Conservation (phyloP, 2,329 filamentous ascomycete species). For the Aphanocladium album region DNA sequence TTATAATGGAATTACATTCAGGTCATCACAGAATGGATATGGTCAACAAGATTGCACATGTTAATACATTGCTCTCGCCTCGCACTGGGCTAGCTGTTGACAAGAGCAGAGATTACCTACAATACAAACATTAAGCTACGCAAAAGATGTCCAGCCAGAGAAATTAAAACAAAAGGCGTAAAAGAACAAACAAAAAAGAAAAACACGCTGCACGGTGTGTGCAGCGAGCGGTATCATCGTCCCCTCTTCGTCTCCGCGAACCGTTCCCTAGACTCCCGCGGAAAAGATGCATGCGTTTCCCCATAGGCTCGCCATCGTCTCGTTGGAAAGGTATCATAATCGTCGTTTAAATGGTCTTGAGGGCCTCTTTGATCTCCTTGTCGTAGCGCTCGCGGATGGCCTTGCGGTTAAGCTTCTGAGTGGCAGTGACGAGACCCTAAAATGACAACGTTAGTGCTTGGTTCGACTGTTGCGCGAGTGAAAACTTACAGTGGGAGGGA, state of each 20-base stretch:
- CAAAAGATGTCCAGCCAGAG: conserved; percentile 7
- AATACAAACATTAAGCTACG: conserved; percentile 13
- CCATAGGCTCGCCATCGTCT: not conserved
- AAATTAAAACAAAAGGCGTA: not conserved
- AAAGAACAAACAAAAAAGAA: conserved; percentile 5
- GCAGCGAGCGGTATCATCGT: conserved; percentile 18
- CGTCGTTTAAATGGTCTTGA: conserved; percentile 23
- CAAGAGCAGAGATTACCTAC: conserved; percentile 7
- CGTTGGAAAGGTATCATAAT: not conserved
- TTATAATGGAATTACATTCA: too few species aligned
- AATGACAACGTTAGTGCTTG: conserved; percentile 17
- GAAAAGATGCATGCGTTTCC: conserved; percentile 2
- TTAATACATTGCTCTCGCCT: conserved; percentile 7
- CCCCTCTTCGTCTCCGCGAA: not conserved
- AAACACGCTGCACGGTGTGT: conserved; percentile 9
- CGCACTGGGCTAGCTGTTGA: not conserved
- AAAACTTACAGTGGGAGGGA: conserved; percentile 70
- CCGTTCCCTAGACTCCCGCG: conserved; percentile 1
- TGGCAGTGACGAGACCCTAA: conserved; percentile 56
- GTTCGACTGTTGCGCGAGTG: not conserved
- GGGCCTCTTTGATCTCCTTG: conserved; percentile 43
- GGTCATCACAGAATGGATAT: not conserved
- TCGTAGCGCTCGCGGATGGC: conserved; percentile 46
- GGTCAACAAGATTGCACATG: conserved; percentile 1
- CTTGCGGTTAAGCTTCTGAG: conserved; percentile 55